Evolutionary conservation across 768 basidiomycete species (phyloP).

Genomic region (Trametes cingulata): DNA sequence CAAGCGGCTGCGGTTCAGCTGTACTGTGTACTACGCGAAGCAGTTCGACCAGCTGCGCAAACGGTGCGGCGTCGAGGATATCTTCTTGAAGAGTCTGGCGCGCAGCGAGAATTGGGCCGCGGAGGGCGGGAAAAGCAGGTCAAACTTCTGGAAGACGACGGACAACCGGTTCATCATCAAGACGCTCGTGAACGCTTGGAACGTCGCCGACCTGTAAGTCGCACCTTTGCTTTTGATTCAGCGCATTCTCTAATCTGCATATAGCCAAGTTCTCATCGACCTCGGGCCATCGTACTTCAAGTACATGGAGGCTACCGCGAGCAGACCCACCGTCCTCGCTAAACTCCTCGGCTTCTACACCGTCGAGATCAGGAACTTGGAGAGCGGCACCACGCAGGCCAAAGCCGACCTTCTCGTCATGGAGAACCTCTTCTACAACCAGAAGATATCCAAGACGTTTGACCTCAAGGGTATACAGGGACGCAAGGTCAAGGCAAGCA

Average conservation of each 20-base stretch:
- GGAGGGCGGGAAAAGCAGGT: conserved; percentile 78
- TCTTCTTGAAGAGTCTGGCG: conserved; percentile 60
- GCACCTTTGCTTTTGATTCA: no score
- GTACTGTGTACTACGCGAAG: conserved; percentile 80
- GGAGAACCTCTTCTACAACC: conserved; percentile 81
- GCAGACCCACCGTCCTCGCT: conserved; percentile 66
- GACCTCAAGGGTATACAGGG: conserved; percentile 86
- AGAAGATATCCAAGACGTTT: conserved; percentile 67
- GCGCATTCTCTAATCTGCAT: neutral
- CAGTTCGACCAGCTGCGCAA: conserved; percentile 71
- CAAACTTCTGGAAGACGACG: conserved; percentile 79
- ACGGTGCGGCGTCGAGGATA: conserved; percentile 63
- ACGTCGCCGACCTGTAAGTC: conserved; percentile 78
- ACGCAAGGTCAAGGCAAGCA: conserved; percentile 60
- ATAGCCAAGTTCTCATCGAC: conserved; percentile 76
- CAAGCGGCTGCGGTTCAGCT: conserved; percentile 72
- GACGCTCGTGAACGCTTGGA: conserved; percentile 85
- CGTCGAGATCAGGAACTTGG: conserved; percentile 72
- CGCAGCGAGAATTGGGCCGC: conserved; percentile 68
- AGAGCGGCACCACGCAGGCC: conserved; percentile 61
- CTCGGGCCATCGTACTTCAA: conserved; percentile 78
- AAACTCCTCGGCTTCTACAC: conserved; percentile 85
- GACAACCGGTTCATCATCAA: conserved; percentile 84
- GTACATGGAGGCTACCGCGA: conserved; percentile 71
- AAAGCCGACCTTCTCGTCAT: conserved; percentile 80